A percentile compares a stretch with the other conserved stretches of the same genome.
These are phyloP conservation scores for Babesia gibsoni DNA, from an alignment of 169 alveolate species.

Conservation along the genomic window DNA sequence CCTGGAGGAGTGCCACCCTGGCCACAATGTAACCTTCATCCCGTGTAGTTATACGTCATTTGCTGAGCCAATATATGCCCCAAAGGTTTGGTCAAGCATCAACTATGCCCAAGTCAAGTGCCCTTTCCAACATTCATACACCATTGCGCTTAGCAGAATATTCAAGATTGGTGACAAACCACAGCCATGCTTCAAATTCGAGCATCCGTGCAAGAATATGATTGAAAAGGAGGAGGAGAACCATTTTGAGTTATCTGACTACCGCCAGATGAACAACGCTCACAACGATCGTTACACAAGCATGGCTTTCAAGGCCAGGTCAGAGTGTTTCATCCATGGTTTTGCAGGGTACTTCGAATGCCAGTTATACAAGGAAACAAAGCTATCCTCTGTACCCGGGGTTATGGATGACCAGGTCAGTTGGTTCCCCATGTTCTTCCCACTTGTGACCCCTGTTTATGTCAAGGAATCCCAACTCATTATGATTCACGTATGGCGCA, in stretches of 20 bases:
- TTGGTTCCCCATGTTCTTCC: conserved; percentile 78
- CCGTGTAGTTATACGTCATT: conserved; percentile 68
- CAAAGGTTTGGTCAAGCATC: conserved; percentile 64
- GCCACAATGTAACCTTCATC: conserved; percentile 46
- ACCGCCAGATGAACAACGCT: conserved; percentile 10
- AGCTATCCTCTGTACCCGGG: conserved; percentile 68
- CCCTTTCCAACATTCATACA: conserved; percentile 50
- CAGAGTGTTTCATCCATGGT: conserved; percentile 69
- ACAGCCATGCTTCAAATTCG: conserved; percentile 58
- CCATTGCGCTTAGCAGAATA: conserved; percentile 50
- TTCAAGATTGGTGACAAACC: conserved; percentile 49
- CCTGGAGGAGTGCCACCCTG: conserved; percentile 46
- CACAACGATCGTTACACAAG: conserved; percentile 66
- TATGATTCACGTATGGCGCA: conserved; percentile 73
- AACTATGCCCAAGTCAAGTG: neutral
- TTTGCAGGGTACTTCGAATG: conserved; percentile 73
- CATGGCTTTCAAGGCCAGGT: conserved; percentile 52
- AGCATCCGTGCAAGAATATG: conserved; percentile 52
- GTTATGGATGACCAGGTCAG: conserved; percentile 58
- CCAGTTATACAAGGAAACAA: conserved; percentile 60
- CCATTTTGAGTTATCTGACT: conserved; percentile 16
- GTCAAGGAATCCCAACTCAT: conserved; percentile 58
- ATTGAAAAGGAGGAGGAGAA: neutral
- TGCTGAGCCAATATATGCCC: conserved; percentile 73
- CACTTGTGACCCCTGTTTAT: conserved; percentile 56